phyloP scores from a whole-genome alignment of 2,329 filamentous ascomycete species.

The Fusarium caatingaense region DNA sequence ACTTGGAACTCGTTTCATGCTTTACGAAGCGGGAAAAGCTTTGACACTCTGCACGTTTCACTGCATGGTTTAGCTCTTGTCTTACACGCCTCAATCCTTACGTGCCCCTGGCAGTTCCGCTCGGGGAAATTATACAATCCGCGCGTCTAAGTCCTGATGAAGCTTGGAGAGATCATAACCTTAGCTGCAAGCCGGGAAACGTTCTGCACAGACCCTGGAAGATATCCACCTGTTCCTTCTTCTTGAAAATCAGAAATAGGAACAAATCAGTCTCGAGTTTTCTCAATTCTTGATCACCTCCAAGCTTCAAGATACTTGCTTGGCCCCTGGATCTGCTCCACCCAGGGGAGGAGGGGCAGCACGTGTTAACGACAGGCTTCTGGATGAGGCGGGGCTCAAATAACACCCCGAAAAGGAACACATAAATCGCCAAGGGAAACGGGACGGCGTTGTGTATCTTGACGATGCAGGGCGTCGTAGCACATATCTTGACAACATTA shows the following conservation, averaged over 20 bases:
- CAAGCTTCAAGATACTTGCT: neutral
- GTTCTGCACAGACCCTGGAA: conserved; percentile 1
- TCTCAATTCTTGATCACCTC: neutral
- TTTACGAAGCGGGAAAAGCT: conserved; percentile 4
- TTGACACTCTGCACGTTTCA: conserved; percentile 30
- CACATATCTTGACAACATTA: neutral
- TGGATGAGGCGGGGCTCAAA: conserved; percentile 31
- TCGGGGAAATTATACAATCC: conserved; percentile 15
- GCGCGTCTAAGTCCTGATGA: conserved; percentile 10
- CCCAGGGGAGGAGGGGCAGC: conserved; percentile 28
- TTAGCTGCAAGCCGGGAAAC: neutral
- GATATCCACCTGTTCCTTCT: neutral
- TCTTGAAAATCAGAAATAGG: neutral
- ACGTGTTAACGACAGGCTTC: conserved; percentile 25
- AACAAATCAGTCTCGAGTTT: neutral
- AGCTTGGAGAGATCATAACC: neutral
- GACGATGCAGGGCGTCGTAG: neutral
- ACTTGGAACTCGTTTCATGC: conserved; percentile 17
- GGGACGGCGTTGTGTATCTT: conserved; percentile 1
- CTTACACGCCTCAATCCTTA: conserved; percentile 6
- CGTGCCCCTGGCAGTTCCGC: conserved; percentile 1
- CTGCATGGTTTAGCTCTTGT: conserved; percentile 4
- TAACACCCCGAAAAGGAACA: conserved; percentile 14
- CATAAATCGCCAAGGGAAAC: conserved; percentile 9
- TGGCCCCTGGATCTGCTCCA: conserved; percentile 32